Evolutionary conservation across 2,329 filamentous ascomycete species (phyloP).

Genomic region (Epichloe sylvatica): DNA sequence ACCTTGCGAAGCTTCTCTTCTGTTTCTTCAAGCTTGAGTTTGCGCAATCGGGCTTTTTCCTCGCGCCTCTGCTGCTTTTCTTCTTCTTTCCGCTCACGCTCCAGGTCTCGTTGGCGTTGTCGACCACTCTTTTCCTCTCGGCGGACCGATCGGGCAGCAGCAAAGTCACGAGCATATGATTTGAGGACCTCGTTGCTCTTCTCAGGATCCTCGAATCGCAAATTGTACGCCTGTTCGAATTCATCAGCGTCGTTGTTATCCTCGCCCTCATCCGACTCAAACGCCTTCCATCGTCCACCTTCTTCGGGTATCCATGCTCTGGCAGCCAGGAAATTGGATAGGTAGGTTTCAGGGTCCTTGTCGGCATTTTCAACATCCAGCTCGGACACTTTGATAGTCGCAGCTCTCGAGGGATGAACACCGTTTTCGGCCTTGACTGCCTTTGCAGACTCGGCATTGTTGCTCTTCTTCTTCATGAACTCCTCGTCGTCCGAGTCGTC

Average conservation of each 20-base stretch:
- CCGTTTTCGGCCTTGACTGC: conserved; percentile 24
- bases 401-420: conserved; percentile 42
- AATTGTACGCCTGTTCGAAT: conserved; percentile 87
- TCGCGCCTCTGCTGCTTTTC: conserved; percentile 63
- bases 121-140: conserved; percentile 67
- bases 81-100: conserved; percentile 62
- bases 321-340: conserved; percentile 92
- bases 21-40: conserved; percentile 81
- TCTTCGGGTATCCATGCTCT: conserved; percentile 73
- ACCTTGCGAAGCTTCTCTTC: conserved; percentile 78
- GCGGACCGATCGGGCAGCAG: conserved; percentile 68
- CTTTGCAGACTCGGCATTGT: conserved; percentile 24
- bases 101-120: conserved; percentile 64
- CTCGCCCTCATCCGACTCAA: conserved; percentile 89
- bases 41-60: conserved; percentile 71
- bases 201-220: conserved; percentile 85
- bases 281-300: conserved; percentile 56
- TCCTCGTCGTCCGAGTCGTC: conserved; percentile 49
- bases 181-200: conserved; percentile 78
- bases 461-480: conserved; percentile 54
- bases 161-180: conserved; percentile 78
- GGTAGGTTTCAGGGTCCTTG: conserved; percentile 76
- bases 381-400: conserved; percentile 35
- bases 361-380: conserved; percentile 63
- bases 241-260: conserved; percentile 67